Evolutionary conservation across 345 rosid genomes (phyloP).

Genomic region (Salix dunnii): DNA sequence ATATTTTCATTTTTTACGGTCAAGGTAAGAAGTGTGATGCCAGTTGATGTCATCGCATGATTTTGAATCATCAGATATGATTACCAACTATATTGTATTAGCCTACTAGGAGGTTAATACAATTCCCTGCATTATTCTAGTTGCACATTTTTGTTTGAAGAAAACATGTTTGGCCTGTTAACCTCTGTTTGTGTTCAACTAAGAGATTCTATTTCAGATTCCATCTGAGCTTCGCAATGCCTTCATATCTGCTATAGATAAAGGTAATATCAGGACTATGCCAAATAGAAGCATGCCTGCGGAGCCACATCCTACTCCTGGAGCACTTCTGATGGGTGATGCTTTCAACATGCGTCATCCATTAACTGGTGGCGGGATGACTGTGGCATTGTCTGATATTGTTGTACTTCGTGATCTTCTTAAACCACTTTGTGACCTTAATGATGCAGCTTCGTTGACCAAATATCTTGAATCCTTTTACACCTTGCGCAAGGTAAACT

Average conservation of each 20-base stretch:
- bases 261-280: conserved; percentile 17
- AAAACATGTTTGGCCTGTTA: not conserved
- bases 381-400: conserved; percentile 17
- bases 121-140: not conserved
- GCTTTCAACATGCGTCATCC: conserved; percentile 29
- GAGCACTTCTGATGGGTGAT: conserved; percentile 22
- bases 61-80: not conserved
- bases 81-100: no score
- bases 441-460: conserved; percentile 13
- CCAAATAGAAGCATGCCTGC: conserved; percentile 26
- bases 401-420: conserved; percentile 21
- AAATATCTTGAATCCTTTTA: conserved; percentile 23
- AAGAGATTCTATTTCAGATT: conserved; percentile 3
- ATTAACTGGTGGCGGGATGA: conserved; percentile 25
- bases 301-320: conserved; percentile 20
- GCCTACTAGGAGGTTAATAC: no score
- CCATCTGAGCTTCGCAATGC: conserved; percentile 5
- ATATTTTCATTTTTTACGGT: not conserved
- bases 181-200: not conserved
- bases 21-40: not conserved
- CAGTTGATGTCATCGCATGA: not conserved
- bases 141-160: not conserved
- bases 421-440: conserved; percentile 13
- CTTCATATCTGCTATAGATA: conserved; percentile 13
- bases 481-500: conserved; percentile 19